These are phyloP conservation scores for Amoebophrya sp. DNA, from an alignment of 169 alveolate species.

Conservation along the genomic window DNA sequence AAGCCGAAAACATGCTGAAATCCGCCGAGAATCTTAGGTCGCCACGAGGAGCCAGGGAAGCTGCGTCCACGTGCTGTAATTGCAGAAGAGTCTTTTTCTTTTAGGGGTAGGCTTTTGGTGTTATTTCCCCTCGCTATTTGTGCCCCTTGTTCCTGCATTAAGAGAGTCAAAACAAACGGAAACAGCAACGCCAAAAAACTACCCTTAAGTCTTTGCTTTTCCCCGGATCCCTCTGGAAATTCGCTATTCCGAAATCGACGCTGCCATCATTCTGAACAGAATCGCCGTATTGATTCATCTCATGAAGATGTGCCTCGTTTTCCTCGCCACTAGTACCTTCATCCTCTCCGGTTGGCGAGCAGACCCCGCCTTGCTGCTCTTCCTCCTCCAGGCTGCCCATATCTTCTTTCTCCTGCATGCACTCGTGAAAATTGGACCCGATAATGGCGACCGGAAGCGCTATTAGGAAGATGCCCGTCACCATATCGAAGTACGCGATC, in stretches of 20 bases:
- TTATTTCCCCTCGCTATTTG: too few species aligned
- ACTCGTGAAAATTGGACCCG: background rate
- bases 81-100: too few species aligned
- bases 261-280: background rate
- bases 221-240: too few species aligned
- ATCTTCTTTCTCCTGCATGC: conserved; percentile 1
- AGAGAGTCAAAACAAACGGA: too few species aligned
- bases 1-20: too few species aligned
- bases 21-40: too few species aligned
- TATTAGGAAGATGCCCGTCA: conserved; percentile 5
- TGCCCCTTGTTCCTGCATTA: too few species aligned
- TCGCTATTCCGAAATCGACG: background rate
- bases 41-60: too few species aligned
- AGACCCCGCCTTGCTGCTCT: background rate
- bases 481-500: background rate
- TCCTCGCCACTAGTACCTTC: background rate
- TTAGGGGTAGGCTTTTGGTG: too few species aligned
- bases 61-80: too few species aligned
- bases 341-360: background rate
- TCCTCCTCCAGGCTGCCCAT: background rate
- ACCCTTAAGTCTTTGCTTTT: too few species aligned
- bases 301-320: background rate
- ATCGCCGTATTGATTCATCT: background rate
- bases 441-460: background rate
- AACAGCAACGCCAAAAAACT: too few species aligned